A percentile compares a stretch with the other conserved stretches of the same genome.
Conservation (phyloP, 2,329 filamentous ascomycete genomes). For the Plectosphaerella sp. region DNA sequence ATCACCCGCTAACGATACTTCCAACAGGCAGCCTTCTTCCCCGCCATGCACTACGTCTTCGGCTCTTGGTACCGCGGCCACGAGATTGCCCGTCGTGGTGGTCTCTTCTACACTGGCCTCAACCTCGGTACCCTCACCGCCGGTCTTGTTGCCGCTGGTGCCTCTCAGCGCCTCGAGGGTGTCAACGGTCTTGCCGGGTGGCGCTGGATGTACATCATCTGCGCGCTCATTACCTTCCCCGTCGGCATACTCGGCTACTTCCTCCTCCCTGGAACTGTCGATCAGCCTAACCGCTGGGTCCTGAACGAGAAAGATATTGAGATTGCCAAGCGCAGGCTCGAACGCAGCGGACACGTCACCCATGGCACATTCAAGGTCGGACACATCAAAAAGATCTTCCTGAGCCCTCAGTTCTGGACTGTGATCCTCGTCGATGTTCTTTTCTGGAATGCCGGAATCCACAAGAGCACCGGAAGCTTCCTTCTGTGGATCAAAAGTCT, state of each 20-base stretch:
- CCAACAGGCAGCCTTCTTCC: conserved; percentile 27
- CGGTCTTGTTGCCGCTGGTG: conserved; percentile 41
- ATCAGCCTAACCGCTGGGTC: conserved; percentile 38
- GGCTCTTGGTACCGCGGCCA: conserved; percentile 45
- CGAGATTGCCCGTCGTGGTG: conserved; percentile 42
- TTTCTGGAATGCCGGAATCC: conserved; percentile 47
- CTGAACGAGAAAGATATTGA: conserved; percentile 39
- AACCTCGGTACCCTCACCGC: conserved; percentile 48
- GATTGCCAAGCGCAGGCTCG: conserved; percentile 38
- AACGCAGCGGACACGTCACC: conserved; percentile 36
- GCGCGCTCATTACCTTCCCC: conserved; percentile 49
- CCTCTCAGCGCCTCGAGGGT: conserved; percentile 33
- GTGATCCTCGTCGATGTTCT: conserved; percentile 46
- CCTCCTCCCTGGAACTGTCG: conserved; percentile 44
- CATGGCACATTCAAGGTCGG: conserved; percentile 28
- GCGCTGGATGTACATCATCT: conserved; percentile 54
- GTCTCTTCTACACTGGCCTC: conserved; percentile 44
- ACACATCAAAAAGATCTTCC: conserved; percentile 27
- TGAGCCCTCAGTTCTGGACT: conserved; percentile 43
- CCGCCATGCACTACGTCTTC: conserved; percentile 33
- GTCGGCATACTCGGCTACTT: conserved; percentile 46
- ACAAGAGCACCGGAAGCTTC: conserved; percentile 38
- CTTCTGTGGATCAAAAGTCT: conserved; percentile 56
- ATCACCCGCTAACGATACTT: background rate
- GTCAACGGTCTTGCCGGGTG: conserved; percentile 41